These are phyloP conservation scores for Annulohypoxylon moriforme DNA, from an alignment of 495 filamentous ascomycete species.

Conservation along the genomic window DNA sequence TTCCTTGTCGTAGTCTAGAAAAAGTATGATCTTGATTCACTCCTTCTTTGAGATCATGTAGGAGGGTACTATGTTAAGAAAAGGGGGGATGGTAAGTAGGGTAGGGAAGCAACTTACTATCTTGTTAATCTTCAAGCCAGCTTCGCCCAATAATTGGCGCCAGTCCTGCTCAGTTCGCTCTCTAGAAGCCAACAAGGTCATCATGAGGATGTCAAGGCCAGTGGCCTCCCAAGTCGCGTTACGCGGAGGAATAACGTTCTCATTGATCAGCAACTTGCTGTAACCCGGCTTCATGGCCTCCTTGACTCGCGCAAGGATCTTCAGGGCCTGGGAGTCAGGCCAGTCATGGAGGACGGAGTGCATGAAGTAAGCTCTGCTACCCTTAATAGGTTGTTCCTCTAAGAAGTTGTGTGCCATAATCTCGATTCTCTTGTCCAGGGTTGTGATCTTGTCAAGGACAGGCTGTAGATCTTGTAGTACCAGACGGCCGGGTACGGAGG, in stretches of 20 bases:
- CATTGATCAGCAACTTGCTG: slow-evolving; percentile 19
- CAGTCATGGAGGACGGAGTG: slow-evolving; percentile 64
- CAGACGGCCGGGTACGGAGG: slow-evolving; percentile 54
- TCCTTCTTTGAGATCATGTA: not conserved
- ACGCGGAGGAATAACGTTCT: slow-evolving; percentile 9
- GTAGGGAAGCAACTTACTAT: slow-evolving; percentile 14
- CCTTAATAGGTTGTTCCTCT: slow-evolving; percentile 56
- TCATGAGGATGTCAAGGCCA: slow-evolving; percentile 14
- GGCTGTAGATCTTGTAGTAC: slow-evolving; percentile 61
- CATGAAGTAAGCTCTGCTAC: slow-evolving; percentile 61
- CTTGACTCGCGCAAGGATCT: slow-evolving; percentile 50
- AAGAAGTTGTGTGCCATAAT: slow-evolving; percentile 53
- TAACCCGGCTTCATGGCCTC: slow-evolving; percentile 54
- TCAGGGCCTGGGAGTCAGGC: slow-evolving; percentile 49
- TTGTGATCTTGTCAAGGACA: slow-evolving; percentile 48
- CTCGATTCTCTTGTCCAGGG: slow-evolving; percentile 45
- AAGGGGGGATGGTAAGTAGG: not conserved
- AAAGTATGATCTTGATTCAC: not conserved
- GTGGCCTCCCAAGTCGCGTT: slow-evolving; percentile 8
- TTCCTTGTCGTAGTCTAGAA: not conserved
- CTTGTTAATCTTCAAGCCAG: slow-evolving; percentile 14
- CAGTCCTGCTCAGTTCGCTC: slow-evolving; percentile 14
- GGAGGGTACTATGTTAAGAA: not conserved
- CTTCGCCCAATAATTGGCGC: not conserved
- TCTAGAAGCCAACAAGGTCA: not conserved